Evolutionary conservation across 805 yeast species (phyloP), one percentile per base, ranked within the genome.

Genomic region (Schwanniomyces pseudopolymorphus): DNA sequence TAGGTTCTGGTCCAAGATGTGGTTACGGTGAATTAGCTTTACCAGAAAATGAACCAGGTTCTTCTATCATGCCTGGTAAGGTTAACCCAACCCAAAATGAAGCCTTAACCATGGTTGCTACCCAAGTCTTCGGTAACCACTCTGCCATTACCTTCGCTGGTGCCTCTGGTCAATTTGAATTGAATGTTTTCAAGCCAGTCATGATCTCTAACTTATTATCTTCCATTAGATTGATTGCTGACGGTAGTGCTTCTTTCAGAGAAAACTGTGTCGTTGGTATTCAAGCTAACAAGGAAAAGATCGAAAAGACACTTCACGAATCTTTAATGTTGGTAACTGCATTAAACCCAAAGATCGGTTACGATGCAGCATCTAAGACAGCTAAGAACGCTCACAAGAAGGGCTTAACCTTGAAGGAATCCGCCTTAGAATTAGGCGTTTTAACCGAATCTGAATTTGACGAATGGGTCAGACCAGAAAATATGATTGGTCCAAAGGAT

Each of bases 31-130:
- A 94, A 75, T 82, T 94, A 58, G 66, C 89, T 22, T 78, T 94
- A 59, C 99, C 99, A 53, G 98, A 92, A 77, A 94, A 94, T 72
- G 99, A 94, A 77, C 99, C 99, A 47, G 99, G 99, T 64, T 89
- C 97, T 49, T 90, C 97, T 24, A 94, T 94, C 72, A 94, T 94
- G 99, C 99, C 99, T 44, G 99, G 99, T 67, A 94, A 94, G 77
- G 97, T 94, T 53, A 94, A 94, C 81, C 99, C 99, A 56, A 94
- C 99, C 47, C 99, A 94, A 78, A 91, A 91, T 71, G 99, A 94
- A 80, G 99, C 99, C 45, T 76, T 94, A 68, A 94, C 98, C 54
- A 95, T 94, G 96, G 97, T 92, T 51, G 90, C 96, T 67, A 82
- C 94, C 53, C 99, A 94, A 79, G 97, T 94, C 22, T 89, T 94